Conservation (phyloP, 768 basidiomycete genomes). For the Butyriboletus loyo region DNA sequence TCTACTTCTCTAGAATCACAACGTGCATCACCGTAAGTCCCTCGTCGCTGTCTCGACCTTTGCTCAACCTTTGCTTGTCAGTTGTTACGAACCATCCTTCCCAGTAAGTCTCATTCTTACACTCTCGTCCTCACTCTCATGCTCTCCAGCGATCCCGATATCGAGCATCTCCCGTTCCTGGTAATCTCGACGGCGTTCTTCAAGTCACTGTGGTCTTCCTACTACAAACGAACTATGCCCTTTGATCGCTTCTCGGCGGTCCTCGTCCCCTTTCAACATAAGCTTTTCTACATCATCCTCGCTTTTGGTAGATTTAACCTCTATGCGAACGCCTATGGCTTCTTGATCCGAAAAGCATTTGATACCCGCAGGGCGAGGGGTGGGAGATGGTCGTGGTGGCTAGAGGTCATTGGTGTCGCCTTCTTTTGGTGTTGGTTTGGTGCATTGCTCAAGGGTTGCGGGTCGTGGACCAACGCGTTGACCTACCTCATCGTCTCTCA, state of each 20-base stretch:
- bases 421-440: constrained; percentile 92
- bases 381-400: constrained; percentile 72
- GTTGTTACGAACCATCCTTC: constrained; percentile 98
- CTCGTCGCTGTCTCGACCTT: background rate
- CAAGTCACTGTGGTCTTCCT: constrained; percentile 84
- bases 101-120: constrained; percentile 54
- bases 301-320: constrained; percentile 93
- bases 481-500: constrained; percentile 83
- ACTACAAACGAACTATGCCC: constrained; percentile 84
- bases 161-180: constrained; percentile 89
- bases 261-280: constrained; percentile 80
- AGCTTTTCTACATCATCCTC: constrained; percentile 89
- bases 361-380: constrained; percentile 63
- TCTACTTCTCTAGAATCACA: constrained; percentile 67
- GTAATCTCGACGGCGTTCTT: constrained; percentile 90
- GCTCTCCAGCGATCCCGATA: constrained; percentile 68
- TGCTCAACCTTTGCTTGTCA: constrained; percentile 30
- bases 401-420: constrained; percentile 71
- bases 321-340: constrained; percentile 81
- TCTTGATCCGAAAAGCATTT: constrained; percentile 63
- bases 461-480: constrained; percentile 65
- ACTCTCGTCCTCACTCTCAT: constrained; percentile 4
- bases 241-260: constrained; percentile 68
- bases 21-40: constrained; percentile 88
- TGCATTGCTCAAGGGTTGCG: constrained; percentile 63